Percentiles rank a stretch among this genome's conserved stretches.
Conservation (phyloP, 176 grass and related monocot species). For the Tillandsia leiboldiana region DNA sequence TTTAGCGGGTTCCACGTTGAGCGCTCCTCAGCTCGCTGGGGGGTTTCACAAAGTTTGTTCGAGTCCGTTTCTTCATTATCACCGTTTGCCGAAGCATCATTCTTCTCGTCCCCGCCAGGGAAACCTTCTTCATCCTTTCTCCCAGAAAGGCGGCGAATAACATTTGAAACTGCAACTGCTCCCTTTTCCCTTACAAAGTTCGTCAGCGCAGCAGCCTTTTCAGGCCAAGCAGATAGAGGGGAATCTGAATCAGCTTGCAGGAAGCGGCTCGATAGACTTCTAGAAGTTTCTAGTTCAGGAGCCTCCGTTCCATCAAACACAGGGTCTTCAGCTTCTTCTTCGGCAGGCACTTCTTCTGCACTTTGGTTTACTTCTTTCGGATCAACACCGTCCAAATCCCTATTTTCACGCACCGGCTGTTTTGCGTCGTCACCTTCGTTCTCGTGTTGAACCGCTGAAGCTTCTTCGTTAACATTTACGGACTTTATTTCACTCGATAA, state of each 20-base stretch:
- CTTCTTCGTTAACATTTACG: conserved; percentile 33
- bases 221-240: conserved; percentile 49
- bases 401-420: conserved; percentile 17
- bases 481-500: conserved; percentile 34
- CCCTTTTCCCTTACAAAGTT: conserved; percentile 93
- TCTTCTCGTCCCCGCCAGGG: conserved; percentile 38
- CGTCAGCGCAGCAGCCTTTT: conserved; percentile 69
- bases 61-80: conserved; percentile 19
- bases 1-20: conserved; percentile 82
- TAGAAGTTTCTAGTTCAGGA: conserved; percentile 54
- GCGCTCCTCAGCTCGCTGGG: conserved; percentile 40
- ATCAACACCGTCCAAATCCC: conserved; percentile 22
- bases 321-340: conserved; percentile 65
- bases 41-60: conserved; percentile 32
- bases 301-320: conserved; percentile 90
- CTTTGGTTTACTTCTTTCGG: conserved; percentile 27
- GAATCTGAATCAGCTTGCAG: conserved; percentile 32
- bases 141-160: conserved; percentile 78
- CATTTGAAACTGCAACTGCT: conserved; percentile 57
- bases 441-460: conserved; percentile 11
- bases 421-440: conserved; percentile 25
- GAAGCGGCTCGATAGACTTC: conserved; percentile 35
- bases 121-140: conserved; percentile 59
- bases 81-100: conserved; percentile 29
- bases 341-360: conserved; percentile 39